A percentile compares a stretch with the other conserved stretches of the same genome.
Conservation (phyloP, 2,329 filamentous ascomycete genomes). For the Phaeosphaeriaceae sp. region DNA sequence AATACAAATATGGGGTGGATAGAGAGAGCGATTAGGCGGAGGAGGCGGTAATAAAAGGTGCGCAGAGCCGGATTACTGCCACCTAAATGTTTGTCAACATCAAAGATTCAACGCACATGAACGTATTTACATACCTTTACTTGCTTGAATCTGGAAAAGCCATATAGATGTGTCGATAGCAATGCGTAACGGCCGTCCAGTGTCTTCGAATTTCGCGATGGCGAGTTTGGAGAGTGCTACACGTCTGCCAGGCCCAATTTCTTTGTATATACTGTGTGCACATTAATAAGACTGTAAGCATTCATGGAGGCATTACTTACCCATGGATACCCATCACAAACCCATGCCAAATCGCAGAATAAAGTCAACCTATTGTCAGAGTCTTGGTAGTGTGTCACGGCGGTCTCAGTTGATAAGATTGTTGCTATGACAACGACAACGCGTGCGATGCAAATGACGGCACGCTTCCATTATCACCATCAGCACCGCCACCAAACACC, state of each 20-base stretch:
- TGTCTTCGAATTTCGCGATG: constrained; percentile 74
- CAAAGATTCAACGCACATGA: neutral
- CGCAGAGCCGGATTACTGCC: constrained; percentile 89
- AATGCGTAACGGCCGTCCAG: constrained; percentile 76
- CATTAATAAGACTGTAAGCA: constrained; percentile 16
- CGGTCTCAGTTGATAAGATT: constrained; percentile 32
- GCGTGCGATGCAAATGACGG: too few relatives aligned
- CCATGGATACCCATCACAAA: constrained; percentile 50
- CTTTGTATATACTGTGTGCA: constrained; percentile 80
- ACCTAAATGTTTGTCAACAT: constrained; percentile 55
- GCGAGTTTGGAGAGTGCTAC: constrained; percentile 84
- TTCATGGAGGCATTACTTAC: constrained; percentile 24
- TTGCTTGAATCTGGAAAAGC: constrained; percentile 91
- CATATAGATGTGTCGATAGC: constrained; percentile 97
- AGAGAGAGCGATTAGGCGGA: constrained; percentile 76
- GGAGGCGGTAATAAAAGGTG: constrained; percentile 89
- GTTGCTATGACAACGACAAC: constrained; percentile 37
- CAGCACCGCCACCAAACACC: constrained; percentile 17
- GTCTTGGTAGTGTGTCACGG: constrained; percentile 22
- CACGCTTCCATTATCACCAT: constrained; percentile 16
- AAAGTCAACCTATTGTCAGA: constrained; percentile 10
- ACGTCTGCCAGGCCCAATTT: constrained; percentile 81
- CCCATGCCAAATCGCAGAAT: constrained; percentile 17
- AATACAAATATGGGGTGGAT: constrained; percentile 90
- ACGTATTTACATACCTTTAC: constrained; percentile 62